Conservation (phyloP, 257 asterid genomes). For the Linderniella brevidens region DNA sequence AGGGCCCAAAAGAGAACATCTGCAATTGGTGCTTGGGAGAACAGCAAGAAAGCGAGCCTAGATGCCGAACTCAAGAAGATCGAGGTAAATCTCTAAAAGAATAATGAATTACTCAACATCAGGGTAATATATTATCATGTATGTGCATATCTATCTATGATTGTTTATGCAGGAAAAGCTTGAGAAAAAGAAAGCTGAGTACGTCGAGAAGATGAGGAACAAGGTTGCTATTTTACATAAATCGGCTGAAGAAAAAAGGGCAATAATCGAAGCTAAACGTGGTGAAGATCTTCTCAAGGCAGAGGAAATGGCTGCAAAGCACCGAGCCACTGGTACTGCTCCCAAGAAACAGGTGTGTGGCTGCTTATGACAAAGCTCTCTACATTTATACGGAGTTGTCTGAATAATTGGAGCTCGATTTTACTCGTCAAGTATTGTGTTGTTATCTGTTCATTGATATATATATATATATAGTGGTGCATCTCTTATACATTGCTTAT, state of each 20-base stretch:
- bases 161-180: conserved; percentile 34
- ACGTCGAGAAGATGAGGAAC: conserved; percentile 63
- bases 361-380: conserved; percentile 25
- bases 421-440: too few relatives aligned
- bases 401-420: too few relatives aligned
- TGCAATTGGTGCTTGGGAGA: conserved; percentile 37
- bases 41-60: conserved; percentile 39
- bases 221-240: conserved; percentile 59
- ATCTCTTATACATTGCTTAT: too few relatives aligned
- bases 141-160: neutral
- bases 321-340: conserved; percentile 74
- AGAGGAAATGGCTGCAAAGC: conserved; percentile 76
- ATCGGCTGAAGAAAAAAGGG: conserved; percentile 71
- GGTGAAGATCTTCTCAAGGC: conserved; percentile 91
- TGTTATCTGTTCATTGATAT: too few relatives aligned
- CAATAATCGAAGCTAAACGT: conserved; percentile 50
- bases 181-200: conserved; percentile 70
- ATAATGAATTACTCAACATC: too few relatives aligned
- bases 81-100: conserved; percentile 35
- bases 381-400: too few relatives aligned
- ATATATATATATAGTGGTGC: too few relatives aligned
- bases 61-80: conserved; percentile 44
- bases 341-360: conserved; percentile 67
- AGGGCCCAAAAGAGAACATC: conserved; percentile 43
- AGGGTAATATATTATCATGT: too few relatives aligned